Conservation (phyloP, 495 filamentous ascomycete species). For the Podospora appendiculata region DNA sequence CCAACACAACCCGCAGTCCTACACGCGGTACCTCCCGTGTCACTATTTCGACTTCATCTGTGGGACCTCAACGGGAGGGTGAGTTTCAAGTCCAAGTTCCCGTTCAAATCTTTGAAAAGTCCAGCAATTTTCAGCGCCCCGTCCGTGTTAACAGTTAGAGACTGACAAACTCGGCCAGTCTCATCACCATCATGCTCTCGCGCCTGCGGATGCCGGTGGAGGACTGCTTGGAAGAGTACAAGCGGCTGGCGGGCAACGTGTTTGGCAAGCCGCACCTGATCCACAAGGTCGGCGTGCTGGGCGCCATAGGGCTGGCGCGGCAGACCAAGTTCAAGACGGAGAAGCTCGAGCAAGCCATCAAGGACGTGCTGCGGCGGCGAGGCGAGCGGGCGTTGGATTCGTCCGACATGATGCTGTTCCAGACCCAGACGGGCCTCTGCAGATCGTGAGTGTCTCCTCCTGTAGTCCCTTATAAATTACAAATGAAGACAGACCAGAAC, state of each 20-base stretch:
- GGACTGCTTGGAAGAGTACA: background rate
- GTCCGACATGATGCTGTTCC: background rate
- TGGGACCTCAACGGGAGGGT: constrained; percentile 1
- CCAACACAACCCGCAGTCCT: background rate
- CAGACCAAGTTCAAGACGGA: background rate
- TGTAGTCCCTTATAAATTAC: too few species aligned
- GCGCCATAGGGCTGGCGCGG: background rate
- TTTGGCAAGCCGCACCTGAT: background rate
- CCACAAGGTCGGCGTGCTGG: background rate
- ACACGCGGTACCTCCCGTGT: background rate
- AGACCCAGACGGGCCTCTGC: background rate
- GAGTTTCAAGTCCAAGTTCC: background rate
- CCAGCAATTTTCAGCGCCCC: too few species aligned
- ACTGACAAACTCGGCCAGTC: background rate
- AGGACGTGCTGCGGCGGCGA: background rate
- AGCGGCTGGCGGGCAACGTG: background rate
- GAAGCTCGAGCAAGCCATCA: background rate
- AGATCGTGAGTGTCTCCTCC: background rate
- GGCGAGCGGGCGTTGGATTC: background rate
- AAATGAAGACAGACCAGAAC: too few species aligned
- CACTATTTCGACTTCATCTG: constrained; percentile 1
- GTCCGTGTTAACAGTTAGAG: too few species aligned
- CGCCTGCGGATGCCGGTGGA: background rate
- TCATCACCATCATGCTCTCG: background rate
- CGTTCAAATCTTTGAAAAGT: too few species aligned